These are phyloP conservation scores for Allantophomopsis lycopodina DNA, from an alignment of 2,329 filamentous ascomycete genomes.

Conservation along the genomic window DNA sequence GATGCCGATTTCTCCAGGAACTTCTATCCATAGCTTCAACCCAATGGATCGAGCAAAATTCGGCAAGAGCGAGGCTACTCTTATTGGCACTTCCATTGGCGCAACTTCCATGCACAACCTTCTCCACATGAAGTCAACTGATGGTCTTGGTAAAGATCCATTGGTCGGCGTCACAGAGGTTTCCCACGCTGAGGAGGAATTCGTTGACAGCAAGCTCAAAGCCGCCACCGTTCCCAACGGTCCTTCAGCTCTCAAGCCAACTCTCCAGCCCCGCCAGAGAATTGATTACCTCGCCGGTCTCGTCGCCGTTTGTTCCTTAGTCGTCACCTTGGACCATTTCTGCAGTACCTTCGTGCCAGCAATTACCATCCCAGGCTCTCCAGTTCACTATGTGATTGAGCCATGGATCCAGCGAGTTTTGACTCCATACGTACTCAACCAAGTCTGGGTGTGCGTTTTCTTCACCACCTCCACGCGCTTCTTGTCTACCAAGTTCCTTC, in stretches of 20 bases:
- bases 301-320: constrained; percentile 26
- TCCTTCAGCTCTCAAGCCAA: neutral
- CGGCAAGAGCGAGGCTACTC: no score
- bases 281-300: constrained; percentile 32
- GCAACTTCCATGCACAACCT: no score
- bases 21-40: no score
- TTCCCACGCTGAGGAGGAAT: constrained; percentile 14
- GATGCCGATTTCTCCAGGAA: no score
- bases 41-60: no score
- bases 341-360: constrained; percentile 26
- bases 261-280: constrained; percentile 11
- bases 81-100: no score
- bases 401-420: constrained; percentile 25
- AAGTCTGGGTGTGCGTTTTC: constrained; percentile 32
- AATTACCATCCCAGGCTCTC: constrained; percentile 20
- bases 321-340: constrained; percentile 30
- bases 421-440: constrained; percentile 27
- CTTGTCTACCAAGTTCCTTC: constrained; percentile 25
- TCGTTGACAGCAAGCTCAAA: constrained; percentile 9
- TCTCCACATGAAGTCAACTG: no score
- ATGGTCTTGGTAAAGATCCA: no score
- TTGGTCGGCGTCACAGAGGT: constrained; percentile 3
- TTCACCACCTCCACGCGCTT: constrained; percentile 33
- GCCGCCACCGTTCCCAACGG: neutral
- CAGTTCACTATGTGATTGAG: constrained; percentile 24